Conservation (phyloP, 129 eudicot species). For the Flaveria bidentis region DNA sequence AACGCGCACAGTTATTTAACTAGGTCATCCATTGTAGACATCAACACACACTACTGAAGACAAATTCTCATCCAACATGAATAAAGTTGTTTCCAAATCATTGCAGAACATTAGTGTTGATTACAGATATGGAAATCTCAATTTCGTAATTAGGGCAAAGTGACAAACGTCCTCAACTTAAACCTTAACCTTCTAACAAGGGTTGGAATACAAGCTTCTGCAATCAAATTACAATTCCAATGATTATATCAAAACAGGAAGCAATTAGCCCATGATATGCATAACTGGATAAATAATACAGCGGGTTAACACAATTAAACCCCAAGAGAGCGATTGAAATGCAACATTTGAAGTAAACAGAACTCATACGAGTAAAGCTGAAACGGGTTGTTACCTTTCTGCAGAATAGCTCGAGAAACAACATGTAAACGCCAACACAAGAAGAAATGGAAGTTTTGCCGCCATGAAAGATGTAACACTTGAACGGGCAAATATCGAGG, state of each 20-base stretch:
- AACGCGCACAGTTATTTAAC: background rate
- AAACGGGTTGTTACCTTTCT: conserved; percentile 37
- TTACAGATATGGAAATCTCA: too few species aligned
- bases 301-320: background rate
- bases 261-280: background rate
- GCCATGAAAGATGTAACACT: conserved; percentile 38
- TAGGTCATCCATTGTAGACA: background rate
- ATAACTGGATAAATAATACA: background rate
- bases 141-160: background rate
- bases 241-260: background rate
- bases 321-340: background rate
- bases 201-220: background rate
- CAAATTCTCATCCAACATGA: background rate
- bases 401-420: conserved; percentile 34
- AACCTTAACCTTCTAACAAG: background rate
- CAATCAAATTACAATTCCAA: conserved; percentile 12
- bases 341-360: conserved; percentile 7
- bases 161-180: background rate
- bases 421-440: conserved; percentile 33
- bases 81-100: background rate
- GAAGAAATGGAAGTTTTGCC: conserved; percentile 36
- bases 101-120: background rate
- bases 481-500: background rate
- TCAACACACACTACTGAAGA: background rate
- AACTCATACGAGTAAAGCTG: background rate